phyloP scores from a whole-genome alignment of 495 filamentous ascomycete genomes.

The Cudoniella acicularis region DNA sequence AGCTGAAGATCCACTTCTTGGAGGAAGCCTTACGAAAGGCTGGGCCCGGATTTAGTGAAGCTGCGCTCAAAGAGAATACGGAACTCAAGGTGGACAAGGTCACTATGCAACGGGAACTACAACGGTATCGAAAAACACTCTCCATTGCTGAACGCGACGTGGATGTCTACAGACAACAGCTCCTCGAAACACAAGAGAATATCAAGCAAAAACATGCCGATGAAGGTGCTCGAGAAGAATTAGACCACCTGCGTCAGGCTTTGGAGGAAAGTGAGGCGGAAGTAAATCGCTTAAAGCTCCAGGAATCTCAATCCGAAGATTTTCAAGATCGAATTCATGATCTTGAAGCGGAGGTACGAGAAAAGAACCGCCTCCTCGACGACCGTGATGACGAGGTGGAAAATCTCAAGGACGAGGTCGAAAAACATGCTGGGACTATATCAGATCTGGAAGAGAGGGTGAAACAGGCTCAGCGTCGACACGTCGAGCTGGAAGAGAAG shows the following conservation, averaged over 20 bases:
- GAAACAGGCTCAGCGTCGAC: conserved; percentile 52
- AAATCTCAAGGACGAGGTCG: conserved; percentile 51
- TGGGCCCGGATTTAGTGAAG: conserved; percentile 82
- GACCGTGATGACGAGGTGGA: conserved; percentile 65
- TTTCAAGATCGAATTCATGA: conserved; percentile 66
- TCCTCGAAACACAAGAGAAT: conserved; percentile 75
- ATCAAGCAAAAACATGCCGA: conserved; percentile 70
- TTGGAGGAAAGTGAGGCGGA: conserved; percentile 47
- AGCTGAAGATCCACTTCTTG: conserved; percentile 78
- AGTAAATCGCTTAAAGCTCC: conserved; percentile 42
- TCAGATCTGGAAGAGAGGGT: conserved; percentile 48
- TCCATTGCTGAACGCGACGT: conserved; percentile 73
- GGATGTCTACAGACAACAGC: conserved; percentile 71
- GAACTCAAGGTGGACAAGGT: conserved; percentile 89
- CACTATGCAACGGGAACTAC: conserved; percentile 81
- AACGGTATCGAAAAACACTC: conserved; percentile 76
- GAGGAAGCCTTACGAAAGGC: conserved; percentile 76
- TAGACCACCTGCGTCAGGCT: conserved; percentile 49
- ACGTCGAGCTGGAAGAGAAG: conserved; percentile 60
- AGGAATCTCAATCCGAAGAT: conserved; percentile 54
- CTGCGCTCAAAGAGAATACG: conserved; percentile 87
- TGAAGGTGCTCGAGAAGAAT: conserved; percentile 54
- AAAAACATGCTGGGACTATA: conserved; percentile 49
- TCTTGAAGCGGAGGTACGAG: conserved; percentile 59
- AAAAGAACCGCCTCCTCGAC: conserved; percentile 61